Evolutionary conservation across 2,329 filamentous ascomycete species (phyloP), one percentile per base, ranked within the genome.

Genomic region (Ceratocystis variospora): DNA sequence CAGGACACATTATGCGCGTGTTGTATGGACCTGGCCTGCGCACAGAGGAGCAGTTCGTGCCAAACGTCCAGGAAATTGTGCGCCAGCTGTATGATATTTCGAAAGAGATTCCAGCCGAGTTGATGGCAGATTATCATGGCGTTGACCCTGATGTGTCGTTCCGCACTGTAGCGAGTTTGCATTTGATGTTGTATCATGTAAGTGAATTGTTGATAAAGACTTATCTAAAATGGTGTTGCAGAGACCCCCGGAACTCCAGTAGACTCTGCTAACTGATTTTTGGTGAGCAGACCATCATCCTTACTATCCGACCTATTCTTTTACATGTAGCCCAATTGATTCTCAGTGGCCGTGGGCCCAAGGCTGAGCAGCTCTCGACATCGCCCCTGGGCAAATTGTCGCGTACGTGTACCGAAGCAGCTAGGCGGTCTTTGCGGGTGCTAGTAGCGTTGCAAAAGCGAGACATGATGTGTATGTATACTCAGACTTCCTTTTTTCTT

Each of bases 171-270:
- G 73, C 73, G 12, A 73, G 72, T 0, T 57, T 74, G 1, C 73
- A 74, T 55, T 68, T 74, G 57, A 74, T 74, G 73, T 68, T 74
- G 5, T 74, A 73, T 48, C 73, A 74, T 68, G 72, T 73, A 68
- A 0, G 66, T 19, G 12, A 15, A 10, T 6, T 2, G 0, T 6
- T 44, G 37, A 41, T 15, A 4, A 41, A 15, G 37, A 41, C 37
- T 15, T 10, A 41, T 41, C 12, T 10, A 12, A 41, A 41, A 41
- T 15, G 12, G 37, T 41, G 12, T 22, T 22, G 46, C 6, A 22
- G 17, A 37, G 6, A 31, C 12, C 1, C 5, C 55, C 50, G 19
- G 28, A 19, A 17, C 2, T 7, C 2, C 0, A 28, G 7, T 44
- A 48, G n/a, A n/a, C 33, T 8, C 3, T 28, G 50, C 61, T 63